Evolutionary conservation across 352 stramenopile genomes (phyloP).

Genomic region (Phytophthora ohioensis): DNA sequence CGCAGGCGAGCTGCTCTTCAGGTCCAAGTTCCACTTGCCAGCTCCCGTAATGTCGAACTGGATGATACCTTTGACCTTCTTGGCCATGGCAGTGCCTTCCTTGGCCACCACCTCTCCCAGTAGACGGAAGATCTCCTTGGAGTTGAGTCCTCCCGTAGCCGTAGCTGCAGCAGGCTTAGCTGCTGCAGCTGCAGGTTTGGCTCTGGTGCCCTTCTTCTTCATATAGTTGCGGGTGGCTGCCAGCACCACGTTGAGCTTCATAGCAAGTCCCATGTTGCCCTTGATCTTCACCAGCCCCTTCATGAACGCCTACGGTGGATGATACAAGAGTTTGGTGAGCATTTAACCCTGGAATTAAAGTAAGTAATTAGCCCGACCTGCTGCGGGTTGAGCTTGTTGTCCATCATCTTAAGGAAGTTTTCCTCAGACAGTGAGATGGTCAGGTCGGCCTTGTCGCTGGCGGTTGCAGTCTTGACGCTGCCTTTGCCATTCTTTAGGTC

Average conservation of each 20-base stretch:
- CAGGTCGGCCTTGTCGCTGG: conserved; percentile 74
- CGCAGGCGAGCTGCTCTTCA: conserved; percentile 68
- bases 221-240: conserved; percentile 83
- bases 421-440: conserved; percentile 80
- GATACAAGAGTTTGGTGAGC: conserved; percentile 4
- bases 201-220: conserved; percentile 61
- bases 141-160: conserved; percentile 54
- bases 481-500: conserved; percentile 83
- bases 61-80: conserved; percentile 86
- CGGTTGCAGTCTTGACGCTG: conserved; percentile 56
- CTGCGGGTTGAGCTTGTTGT: conserved; percentile 93
- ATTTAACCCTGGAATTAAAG: not conserved
- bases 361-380: conserved; percentile 32
- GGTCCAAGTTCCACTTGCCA: conserved; percentile 80
- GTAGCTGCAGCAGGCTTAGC: conserved; percentile 25
- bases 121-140: conserved; percentile 74
- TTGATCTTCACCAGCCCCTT: conserved; percentile 96
- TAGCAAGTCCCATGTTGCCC: conserved; percentile 94
- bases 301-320: conserved; percentile 85
- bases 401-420: conserved; percentile 83
- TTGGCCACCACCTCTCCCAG: conserved; percentile 67
- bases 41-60: conserved; percentile 80
- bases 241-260: conserved; percentile 94
- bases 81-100: conserved; percentile 64
- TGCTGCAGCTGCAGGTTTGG: conserved; percentile 33